phyloP scores from a whole-genome alignment of 164 flowering plant genomes.

The Stephania japonica region DNA sequence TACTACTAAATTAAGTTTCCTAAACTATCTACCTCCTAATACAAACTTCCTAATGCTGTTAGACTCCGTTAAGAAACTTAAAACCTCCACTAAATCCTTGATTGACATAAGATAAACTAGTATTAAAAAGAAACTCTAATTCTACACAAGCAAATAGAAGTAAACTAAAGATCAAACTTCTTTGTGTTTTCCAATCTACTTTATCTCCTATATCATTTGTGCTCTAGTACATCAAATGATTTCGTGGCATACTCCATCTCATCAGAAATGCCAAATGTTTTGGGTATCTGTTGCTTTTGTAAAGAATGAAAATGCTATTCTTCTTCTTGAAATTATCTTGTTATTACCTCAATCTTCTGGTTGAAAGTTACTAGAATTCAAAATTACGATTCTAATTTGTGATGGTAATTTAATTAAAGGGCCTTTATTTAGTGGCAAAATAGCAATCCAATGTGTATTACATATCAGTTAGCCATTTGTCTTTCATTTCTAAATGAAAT shows the following conservation, averaged over 20 bases:
- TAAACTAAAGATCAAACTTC: too few relatives aligned
- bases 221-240: neutral
- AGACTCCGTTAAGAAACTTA: too few relatives aligned
- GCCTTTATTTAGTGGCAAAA: neutral
- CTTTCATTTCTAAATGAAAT: neutral
- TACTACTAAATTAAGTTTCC: too few relatives aligned
- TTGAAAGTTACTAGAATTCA: neutral
- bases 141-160: too few relatives aligned
- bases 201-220: too few relatives aligned
- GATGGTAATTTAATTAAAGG: neutral
- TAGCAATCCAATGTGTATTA: neutral
- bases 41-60: too few relatives aligned
- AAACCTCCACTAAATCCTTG: too few relatives aligned
- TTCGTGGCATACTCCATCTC: neutral
- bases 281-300: neutral
- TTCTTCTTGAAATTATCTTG: too few relatives aligned
- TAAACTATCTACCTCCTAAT: too few relatives aligned
- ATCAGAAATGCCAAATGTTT: neutral
- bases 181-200: too few relatives aligned
- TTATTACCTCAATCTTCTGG: neutral
- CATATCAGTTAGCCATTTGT: neutral
- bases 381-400: neutral
- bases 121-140: too few relatives aligned
- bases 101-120: too few relatives aligned
- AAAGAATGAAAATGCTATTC: neutral